These are phyloP conservation scores for Camellia lanceoleosa DNA, from an alignment of 148 eudicot genomes.

Conservation along the genomic window DNA sequence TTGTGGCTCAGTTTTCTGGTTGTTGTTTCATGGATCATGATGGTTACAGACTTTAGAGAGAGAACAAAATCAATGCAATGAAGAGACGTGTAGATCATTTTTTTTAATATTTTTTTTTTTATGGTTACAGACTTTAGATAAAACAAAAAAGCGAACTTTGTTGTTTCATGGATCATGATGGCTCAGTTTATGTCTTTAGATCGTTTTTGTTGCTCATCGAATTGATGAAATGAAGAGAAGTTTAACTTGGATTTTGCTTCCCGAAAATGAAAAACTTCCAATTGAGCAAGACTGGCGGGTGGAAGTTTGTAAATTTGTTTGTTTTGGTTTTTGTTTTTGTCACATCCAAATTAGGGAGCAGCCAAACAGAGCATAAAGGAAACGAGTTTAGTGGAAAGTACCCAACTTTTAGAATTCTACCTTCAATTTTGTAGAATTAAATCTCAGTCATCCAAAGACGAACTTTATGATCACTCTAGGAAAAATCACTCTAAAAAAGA, in stretches of 20 bases:
- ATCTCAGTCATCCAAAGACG: too few relatives aligned
- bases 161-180: background rate
- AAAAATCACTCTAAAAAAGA: too few relatives aligned
- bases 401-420: background rate
- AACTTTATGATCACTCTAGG: too few relatives aligned
- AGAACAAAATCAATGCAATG: too few relatives aligned
- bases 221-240: background rate
- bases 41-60: background rate
- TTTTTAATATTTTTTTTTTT: too few relatives aligned
- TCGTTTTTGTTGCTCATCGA: too few relatives aligned
- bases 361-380: background rate
- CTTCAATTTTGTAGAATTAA: background rate
- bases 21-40: conserved; percentile 3
- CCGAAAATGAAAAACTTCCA: background rate
- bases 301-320: background rate
- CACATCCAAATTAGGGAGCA: background rate
- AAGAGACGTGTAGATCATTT: too few relatives aligned
- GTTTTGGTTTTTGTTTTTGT: background rate
- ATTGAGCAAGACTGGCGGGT: background rate
- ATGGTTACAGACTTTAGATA: too few relatives aligned
- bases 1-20: background rate
- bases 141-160: too few relatives aligned
- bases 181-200: too few relatives aligned
- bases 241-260: background rate
- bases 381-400: background rate